Conservation (phyloP, 2,329 filamentous ascomycete species). For the Clonostachys solani region DNA sequence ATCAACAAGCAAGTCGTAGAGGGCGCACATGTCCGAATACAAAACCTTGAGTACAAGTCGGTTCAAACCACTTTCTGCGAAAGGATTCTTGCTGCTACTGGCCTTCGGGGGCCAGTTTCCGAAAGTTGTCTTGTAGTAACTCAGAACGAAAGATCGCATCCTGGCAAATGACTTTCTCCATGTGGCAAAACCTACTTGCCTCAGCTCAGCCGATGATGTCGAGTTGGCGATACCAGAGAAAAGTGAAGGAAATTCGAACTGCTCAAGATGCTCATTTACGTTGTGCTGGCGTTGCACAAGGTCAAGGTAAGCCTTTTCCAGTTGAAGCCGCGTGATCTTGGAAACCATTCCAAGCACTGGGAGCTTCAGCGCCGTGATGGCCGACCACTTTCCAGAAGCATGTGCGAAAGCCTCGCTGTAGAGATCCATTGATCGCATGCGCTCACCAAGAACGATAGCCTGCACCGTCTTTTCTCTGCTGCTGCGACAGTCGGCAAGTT, state of each 20-base stretch:
- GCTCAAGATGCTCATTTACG: conserved; percentile 69
- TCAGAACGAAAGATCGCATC: conserved; percentile 69
- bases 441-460: conserved; percentile 82
- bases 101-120: conserved; percentile 87
- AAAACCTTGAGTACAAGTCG: conserved; percentile 75
- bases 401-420: conserved; percentile 93
- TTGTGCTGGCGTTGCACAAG: conserved; percentile 67
- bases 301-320: conserved; percentile 80
- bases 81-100: conserved; percentile 84
- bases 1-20: conserved; percentile 89
- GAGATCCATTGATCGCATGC: conserved; percentile 74
- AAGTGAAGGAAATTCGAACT: conserved; percentile 87
- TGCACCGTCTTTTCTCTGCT: conserved; percentile 89
- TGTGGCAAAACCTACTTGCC: conserved; percentile 73
- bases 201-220: conserved; percentile 71
- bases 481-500: conserved; percentile 72
- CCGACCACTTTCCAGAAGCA: conserved; percentile 79
- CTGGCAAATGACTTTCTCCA: conserved; percentile 75
- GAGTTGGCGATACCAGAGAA: conserved; percentile 87
- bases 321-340: conserved; percentile 66
- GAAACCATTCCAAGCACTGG: conserved; percentile 70
- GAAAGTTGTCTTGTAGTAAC: conserved; percentile 58
- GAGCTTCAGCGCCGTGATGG: conserved; percentile 62
- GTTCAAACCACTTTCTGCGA: conserved; percentile 83
- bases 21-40: conserved; percentile 78